These are phyloP conservation scores for Diplogelasinospora grovesii DNA, from an alignment of 495 filamentous ascomycete species.

Conservation along the genomic window DNA sequence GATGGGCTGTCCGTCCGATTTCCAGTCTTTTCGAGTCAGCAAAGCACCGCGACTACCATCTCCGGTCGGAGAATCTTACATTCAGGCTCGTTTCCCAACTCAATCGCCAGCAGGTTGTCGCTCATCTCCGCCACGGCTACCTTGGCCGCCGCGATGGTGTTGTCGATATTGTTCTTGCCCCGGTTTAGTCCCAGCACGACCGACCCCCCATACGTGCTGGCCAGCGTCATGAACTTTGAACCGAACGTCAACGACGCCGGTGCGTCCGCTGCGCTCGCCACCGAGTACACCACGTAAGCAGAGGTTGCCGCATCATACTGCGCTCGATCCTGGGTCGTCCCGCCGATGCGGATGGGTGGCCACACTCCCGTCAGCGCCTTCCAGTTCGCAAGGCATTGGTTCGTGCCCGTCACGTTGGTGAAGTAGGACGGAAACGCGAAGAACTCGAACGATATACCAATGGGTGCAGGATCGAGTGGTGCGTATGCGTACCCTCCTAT, in stretches of 20 bases:
- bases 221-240: constrained; percentile 47
- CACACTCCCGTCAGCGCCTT: constrained; percentile 46
- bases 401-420: constrained; percentile 46
- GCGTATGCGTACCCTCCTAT: constrained; percentile 26
- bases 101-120: constrained; percentile 52
- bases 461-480: constrained; percentile 40
- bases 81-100: constrained; percentile 57
- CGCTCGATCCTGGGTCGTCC: constrained; percentile 52
- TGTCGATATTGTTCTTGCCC: constrained; percentile 47
- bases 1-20: constrained; percentile 47
- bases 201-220: constrained; percentile 43
- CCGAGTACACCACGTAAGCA: constrained; percentile 49
- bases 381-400: constrained; percentile 49
- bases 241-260: constrained; percentile 51
- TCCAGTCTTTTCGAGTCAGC: constrained; percentile 29
- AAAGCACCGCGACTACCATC: too few relatives aligned
- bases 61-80: too few relatives aligned
- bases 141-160: constrained; percentile 50
- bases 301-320: constrained; percentile 45
- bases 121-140: constrained; percentile 36
- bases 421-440: constrained; percentile 56
- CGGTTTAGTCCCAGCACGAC: constrained; percentile 54
- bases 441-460: constrained; percentile 55
- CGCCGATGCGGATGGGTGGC: constrained; percentile 54
- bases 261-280: constrained; percentile 46